phyloP scores from a whole-genome alignment of 495 filamentous ascomycete species.

The Cercophora samala region DNA sequence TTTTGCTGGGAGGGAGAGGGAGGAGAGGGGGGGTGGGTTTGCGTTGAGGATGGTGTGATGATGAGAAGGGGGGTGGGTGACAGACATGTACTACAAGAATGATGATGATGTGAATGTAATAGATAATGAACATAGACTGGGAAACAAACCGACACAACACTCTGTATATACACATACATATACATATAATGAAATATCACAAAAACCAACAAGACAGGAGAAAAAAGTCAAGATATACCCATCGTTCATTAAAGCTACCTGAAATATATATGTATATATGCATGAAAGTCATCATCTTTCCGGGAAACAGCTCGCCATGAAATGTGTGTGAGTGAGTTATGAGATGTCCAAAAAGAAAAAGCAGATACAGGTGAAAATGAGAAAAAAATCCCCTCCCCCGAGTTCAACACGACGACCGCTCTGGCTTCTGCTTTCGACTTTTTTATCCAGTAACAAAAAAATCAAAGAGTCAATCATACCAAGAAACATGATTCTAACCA shows the following conservation, averaged over 20 bases:
- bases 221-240: constrained; percentile 26
- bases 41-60: constrained; percentile 64
- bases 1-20: constrained; percentile 67
- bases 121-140: background rate
- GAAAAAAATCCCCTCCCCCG: background rate
- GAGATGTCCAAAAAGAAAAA: background rate
- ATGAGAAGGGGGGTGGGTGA: background rate
- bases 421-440: background rate
- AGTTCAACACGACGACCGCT: background rate
- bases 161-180: no score
- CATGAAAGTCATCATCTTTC: constrained; percentile 20
- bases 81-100: background rate
- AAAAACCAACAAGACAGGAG: background rate
- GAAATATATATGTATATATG: constrained; percentile 29
- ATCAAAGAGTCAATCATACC: background rate
- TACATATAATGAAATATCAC: background rate
- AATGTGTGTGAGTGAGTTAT: constrained; percentile 29
- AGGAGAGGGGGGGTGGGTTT: constrained; percentile 78
- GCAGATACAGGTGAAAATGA: background rate
- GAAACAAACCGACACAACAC: no score
- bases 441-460: no score
- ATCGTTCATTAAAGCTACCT: constrained; percentile 27
- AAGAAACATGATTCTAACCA: constrained; percentile 3
- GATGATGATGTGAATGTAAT: background rate
- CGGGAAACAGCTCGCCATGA: background rate